Evolutionary conservation across 192 early-diverging fungal genomes (phyloP).

Genomic region (Backusella parvicylindrica): DNA sequence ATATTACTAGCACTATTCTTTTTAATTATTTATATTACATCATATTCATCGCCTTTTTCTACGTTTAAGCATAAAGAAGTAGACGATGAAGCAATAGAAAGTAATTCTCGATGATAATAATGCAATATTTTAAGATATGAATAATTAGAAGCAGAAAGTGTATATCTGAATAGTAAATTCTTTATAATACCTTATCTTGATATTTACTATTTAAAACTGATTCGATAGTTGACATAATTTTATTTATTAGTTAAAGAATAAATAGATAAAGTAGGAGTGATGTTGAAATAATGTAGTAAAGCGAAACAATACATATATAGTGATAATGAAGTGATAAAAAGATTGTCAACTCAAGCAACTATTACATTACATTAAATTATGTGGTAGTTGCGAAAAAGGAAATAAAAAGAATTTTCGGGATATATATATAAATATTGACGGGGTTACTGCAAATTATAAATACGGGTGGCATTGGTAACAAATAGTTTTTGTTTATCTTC

Average conservation of each 20-base stretch:
- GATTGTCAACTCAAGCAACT: not conserved
- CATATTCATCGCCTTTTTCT: not conserved
- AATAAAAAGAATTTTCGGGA: not conserved
- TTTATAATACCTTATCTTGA: not conserved
- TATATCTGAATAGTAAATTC: not conserved
- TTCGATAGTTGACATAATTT: not conserved
- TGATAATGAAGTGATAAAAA: too few species aligned
- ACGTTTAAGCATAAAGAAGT: not conserved
- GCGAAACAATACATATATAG: not conserved
- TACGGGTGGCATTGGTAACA: constrained; percentile 18
- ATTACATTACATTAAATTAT: not conserved
- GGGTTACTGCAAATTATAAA: not conserved
- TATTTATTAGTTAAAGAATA: not conserved
- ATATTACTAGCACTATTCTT: too few species aligned
- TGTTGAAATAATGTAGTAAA: not conserved
- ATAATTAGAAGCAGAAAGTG: not conserved
- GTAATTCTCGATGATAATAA: not conserved
- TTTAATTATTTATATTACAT: not conserved
- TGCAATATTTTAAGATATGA: not conserved
- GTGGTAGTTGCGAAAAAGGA: not conserved
- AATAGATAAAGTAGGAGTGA: not conserved
- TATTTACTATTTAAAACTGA: not conserved
- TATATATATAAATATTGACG: not conserved
- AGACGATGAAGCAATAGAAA: not conserved
- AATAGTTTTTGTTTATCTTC: constrained; percentile 28